Evolutionary conservation across 345 rosid genomes (phyloP), one percentile per base, ranked within the genome.

Genomic region (Raphanus raphanistrum): DNA sequence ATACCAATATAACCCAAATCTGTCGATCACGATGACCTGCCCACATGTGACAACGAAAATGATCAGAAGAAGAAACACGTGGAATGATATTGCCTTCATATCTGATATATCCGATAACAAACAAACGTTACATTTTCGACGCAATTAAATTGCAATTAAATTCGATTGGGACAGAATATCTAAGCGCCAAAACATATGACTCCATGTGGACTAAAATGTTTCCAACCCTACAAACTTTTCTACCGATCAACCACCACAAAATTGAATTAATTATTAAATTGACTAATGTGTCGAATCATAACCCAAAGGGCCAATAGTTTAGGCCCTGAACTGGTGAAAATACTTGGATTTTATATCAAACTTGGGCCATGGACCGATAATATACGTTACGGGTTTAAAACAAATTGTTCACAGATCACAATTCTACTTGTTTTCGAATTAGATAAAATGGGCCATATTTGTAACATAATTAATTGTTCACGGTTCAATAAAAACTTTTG

Each of bases 11-110:
- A 35, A 10, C 32, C 50, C 33, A 43, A 29, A 58, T 25, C 3
- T 45, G 48, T 17, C 15, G 16, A 48, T 59, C 33, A 6, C 45
- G 62, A 57, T 25, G 29, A 25, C 28, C 26, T 6, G 7, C 59
- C 59, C 61, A 57, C 36, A 58, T 31, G 67, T 67, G 79, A 67
- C 48, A 66, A 15, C 29, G 13, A 25, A 57, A 15, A 75, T 60
- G 12, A 50, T 50, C 21, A 75, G 10, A 17, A 16, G 9, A 54
- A 54, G 27, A 52, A 6, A 50, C 27, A 76, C 70, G 80, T 69
- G 80, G 55, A 33, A 33, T 4, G 27, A 2, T 50, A 35, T 15
- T 26, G 26, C 33, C 70, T 33, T 58, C 70, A 52, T 52, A 52
- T 48, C 54, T 48, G n/a, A n/a, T n/a, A n/a, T n/a, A n/a, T n/a